Base-by-base conservation (phyloP, 2,329 filamentous ascomycete genomes). In the Clarireedia sp. region DNA sequence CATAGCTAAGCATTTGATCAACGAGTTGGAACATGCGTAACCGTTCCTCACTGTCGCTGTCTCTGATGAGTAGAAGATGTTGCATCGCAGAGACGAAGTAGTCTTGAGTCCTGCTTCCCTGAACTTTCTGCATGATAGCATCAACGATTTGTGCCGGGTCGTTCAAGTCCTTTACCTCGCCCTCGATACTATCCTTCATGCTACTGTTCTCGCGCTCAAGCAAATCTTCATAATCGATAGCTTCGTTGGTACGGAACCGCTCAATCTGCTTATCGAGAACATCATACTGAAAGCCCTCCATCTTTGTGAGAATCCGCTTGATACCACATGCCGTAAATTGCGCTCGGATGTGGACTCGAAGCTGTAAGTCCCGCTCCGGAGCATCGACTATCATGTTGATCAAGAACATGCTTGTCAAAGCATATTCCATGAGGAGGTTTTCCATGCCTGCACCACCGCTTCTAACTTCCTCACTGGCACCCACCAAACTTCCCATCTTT, bases 361-460 rank as follows among this genome's bases (percentile, higher is more conserved):
- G 76, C 72, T 96, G 89, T 62, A 99, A 75, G 67, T 99, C 94
- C 64, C 83, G 81, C 67, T 95, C 88, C 0, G 91, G 87, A 3
- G 90, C 89, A 72, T 97, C 94, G 59, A 99, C 84, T 64, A 97
- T 81, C 86, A 95, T 95, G 74, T 97, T 99, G 77, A 97, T 83
- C 67, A 99, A 79, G 69, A 97, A 90, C 67, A 99, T 81, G 2
- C 91, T 95, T 36, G 92, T 89, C 48, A 97, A 89, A 40, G 91
- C 92, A 68, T 99, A 99, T 78, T 99, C 94, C 94, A 99, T 97
- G 53, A 99, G 80, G 66, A 96, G 77, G 72, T 97, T 97, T 79
- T 99, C 94, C 86, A 97, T 96, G 70, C 94, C 94, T 67, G 96
- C 95, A 61, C 94, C 94, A 62, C 94, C 94, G 66, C 89, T 96